phyloP scores from a whole-genome alignment of 1,284 basidiomycete species.

The Golubevia pallescens region DNA sequence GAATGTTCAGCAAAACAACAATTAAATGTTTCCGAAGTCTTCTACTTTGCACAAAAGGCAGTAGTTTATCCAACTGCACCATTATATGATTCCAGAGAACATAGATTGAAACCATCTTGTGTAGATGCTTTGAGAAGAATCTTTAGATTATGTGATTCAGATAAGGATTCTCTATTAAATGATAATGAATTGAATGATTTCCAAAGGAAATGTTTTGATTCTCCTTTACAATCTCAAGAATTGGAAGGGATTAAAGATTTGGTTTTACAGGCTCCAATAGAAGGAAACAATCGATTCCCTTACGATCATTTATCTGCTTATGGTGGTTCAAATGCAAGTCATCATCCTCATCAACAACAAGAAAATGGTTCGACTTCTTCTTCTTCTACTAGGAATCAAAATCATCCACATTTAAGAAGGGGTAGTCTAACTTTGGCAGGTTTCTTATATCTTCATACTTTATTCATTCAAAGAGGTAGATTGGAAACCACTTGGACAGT shows the following conservation, averaged over 20 bases:
- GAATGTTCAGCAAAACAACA: constrained; percentile 84
- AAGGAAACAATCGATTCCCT: neutral
- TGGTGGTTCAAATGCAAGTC: constrained; percentile 4
- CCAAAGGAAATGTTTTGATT: constrained; percentile 93
- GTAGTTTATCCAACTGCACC: constrained; percentile 96
- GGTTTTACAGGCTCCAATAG: constrained; percentile 52
- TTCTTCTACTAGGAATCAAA: constrained; percentile 1
- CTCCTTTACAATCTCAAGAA: constrained; percentile 88
- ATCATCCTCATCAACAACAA: neutral
- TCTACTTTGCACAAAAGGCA: constrained; percentile 98
- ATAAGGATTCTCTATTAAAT: constrained; percentile 91
- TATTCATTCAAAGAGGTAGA: constrained; percentile 93
- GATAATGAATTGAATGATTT: constrained; percentile 93
- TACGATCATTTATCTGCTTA: constrained; percentile 6
- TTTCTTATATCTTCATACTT: constrained; percentile 92
- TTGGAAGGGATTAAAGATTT: constrained; percentile 71
- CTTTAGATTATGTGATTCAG: constrained; percentile 92
- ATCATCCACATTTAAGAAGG: constrained; percentile 63
- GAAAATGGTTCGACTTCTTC: constrained; percentile 28
- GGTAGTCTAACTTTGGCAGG: constrained; percentile 84
- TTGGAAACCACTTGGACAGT: constrained; percentile 99
- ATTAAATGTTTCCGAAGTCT: constrained; percentile 92
- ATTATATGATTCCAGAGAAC: constrained; percentile 92
- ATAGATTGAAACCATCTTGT: constrained; percentile 83
- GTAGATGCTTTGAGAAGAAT: constrained; percentile 86